Evolutionary conservation across 2,329 filamentous ascomycete species (phyloP), one percentile per base, ranked within the genome.

Genomic region (Paraphoma sp.): DNA sequence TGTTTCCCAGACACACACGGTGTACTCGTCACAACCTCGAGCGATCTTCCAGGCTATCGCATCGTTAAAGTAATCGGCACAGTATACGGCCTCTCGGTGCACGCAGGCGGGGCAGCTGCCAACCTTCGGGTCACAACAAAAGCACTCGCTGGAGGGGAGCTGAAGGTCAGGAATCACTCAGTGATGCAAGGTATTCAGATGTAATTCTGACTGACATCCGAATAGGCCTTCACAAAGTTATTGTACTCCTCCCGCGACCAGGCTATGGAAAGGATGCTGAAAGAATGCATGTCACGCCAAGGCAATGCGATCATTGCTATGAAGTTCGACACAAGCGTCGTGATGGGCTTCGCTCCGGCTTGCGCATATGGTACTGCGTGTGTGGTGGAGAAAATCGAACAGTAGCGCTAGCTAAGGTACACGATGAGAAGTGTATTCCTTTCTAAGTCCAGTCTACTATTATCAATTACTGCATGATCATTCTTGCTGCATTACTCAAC

Each of bases 11-110:
- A 88, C 67, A 88, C 86, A 7, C 81, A 84, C 46, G 86, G 86
- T 38, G 80, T 88, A 52, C 83, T 88, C 60, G 87, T 84, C 0
- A 83, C 84, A 0, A 88, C 86, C 51, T 88, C 87, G 85, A 86
- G 84, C 73, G 85, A 88, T 66, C 75, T 88, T 18, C 86, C 86
- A 0, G 85, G 85, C 7, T 87, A 87, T 73, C 83, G 82, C 59
- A 78, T 88, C 46, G 81, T 83, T 38, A 79, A 79, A 51, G 82
- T 87, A 1, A 81, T 88, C 6, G 86, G 86, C 51, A 82, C 84
- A 7, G 82, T 86, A 30, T 86, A 84, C 72, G 84, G 84, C 9
- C 78, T 86, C 43, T 84, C 82, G 0, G 83, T 86, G 6, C 83
- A 83, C 9, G 83, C 82, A 14, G 83, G 86, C 47, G 88, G 88